phyloP scores from a whole-genome alignment of 371 early-diverging fungal genomes.

The Quaeritorhiza haematococci region DNA sequence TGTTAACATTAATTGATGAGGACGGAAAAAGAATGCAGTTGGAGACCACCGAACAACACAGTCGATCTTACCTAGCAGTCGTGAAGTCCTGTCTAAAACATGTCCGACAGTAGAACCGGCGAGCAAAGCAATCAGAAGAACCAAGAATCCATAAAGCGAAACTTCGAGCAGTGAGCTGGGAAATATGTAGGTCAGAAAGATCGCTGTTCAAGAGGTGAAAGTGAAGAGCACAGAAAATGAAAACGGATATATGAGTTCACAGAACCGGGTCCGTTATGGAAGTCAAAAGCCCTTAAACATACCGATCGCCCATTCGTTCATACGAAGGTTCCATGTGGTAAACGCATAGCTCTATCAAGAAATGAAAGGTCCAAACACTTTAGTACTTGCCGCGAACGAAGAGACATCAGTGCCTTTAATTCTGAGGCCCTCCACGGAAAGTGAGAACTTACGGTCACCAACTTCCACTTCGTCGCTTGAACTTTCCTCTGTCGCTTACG shows the following conservation, averaged over 20 bases:
- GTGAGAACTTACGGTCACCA: constrained; percentile 7
- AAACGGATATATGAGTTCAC: neutral
- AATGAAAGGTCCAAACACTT: too few relatives aligned
- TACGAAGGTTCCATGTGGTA: constrained; percentile 28
- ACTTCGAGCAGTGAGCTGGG: constrained; percentile 23
- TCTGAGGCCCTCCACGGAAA: too few relatives aligned
- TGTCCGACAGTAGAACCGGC: constrained; percentile 17
- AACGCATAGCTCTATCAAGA: constrained; percentile 20
- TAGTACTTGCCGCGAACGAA: too few relatives aligned
- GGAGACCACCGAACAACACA: neutral
- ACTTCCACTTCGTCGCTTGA: neutral
- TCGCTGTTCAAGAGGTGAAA: constrained; percentile 6
- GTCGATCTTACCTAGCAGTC: constrained; percentile 6
- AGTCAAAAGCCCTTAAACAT: neutral
- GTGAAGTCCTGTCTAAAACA: constrained; percentile 7
- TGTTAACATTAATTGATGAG: neutral
- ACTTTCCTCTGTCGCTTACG: neutral
- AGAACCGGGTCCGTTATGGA: too few relatives aligned
- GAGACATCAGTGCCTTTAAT: too few relatives aligned
- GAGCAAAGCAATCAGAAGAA: constrained; percentile 14
- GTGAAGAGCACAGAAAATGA: neutral
- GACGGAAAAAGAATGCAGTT: neutral
- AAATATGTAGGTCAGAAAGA: constrained; percentile 28
- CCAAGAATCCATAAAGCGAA: constrained; percentile 20
- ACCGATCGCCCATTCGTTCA: constrained; percentile 30